Evolutionary conservation across 2,329 filamentous ascomycete species (phyloP), one percentile per base, ranked within the genome.

Genomic region (Trichoderma koningiopsis): DNA sequence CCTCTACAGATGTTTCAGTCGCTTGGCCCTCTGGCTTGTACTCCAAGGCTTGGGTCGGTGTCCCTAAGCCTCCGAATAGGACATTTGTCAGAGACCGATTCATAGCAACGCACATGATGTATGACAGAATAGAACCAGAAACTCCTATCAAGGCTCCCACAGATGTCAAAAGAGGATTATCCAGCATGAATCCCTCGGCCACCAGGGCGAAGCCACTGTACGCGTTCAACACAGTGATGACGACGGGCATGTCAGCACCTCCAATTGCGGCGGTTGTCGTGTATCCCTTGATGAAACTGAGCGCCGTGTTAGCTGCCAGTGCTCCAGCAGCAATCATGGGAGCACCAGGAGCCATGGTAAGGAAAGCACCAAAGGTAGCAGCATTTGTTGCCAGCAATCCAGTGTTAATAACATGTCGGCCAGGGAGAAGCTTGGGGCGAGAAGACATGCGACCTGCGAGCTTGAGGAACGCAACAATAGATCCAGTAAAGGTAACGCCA

Each of bases 181-280:
- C 90, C 16, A 97, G 84, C 94, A 97, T 97, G 78, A 97, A 91
- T 0, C 94, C 94, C 79, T 97, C 93, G 0, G 94, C 93, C 0
- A 97, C 93, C 2, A 97, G 85, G 0, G 94, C 94, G 69, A 97
- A 97, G 14, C 94, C 94, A 59, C 92, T 95, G 77, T 97, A 97
- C 0, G 93, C 93, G 74, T 97, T 97, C 24, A 97, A 81, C 0
- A 97, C 93, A 0, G 93, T 96, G 72, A 96, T 96, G 37, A 96
- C 92, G 5, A 96, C 93, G 16, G 91, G 93, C 93, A 97, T 97
- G 76, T 97, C 94, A 14, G 93, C 93, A n/a, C 93, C 94, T 27
- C 94, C 94, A 75, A 97, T 96, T 0, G 92, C 92, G 2, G 93
- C 87, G 0, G 94, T 97, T 0, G 93, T 96, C 0, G 93, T 97